phyloP scores from a whole-genome alignment of 208 protist genomes.

The Tetramitus jugosus region DNA sequence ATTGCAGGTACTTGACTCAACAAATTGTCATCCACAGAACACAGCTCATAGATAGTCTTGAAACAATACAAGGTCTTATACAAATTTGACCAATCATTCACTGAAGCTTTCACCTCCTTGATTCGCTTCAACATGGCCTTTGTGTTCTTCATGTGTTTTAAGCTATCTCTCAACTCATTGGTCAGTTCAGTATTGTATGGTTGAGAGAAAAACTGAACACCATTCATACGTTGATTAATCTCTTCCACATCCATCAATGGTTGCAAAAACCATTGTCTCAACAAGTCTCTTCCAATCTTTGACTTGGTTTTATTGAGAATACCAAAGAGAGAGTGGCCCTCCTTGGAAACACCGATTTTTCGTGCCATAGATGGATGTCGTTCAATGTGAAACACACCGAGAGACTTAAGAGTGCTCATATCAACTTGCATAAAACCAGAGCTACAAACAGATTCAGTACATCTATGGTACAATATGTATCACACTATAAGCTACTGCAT shows the following conservation, averaged over 20 bases:
- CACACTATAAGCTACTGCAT: neutral
- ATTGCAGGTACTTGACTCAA: neutral
- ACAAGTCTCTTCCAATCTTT: conserved; percentile 3
- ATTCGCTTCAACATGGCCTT: conserved; percentile 23
- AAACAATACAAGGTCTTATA: conserved; percentile 28
- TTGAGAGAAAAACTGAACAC: conserved; percentile 18
- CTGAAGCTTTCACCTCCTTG: conserved; percentile 20
- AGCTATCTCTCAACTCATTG: conserved; percentile 22
- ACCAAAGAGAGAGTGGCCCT: conserved; percentile 37
- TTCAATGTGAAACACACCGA: conserved; percentile 11
- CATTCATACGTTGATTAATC: conserved; percentile 3
- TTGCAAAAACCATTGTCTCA: conserved; percentile 30
- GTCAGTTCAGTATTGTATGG: neutral
- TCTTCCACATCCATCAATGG: conserved; percentile 28
- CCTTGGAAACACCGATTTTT: conserved; percentile 32
- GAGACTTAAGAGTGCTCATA: neutral
- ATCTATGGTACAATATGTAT: no score
- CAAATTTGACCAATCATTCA: conserved; percentile 27
- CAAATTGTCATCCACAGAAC: neutral
- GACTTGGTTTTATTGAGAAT: conserved; percentile 33
- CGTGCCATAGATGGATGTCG: conserved; percentile 24
- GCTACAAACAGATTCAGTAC: neutral
- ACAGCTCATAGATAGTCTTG: conserved; percentile 22
- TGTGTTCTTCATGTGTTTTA: conserved; percentile 24
- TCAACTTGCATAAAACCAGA: conserved; percentile 20